A percentile compares a stretch with the other conserved stretches of the same genome.
Conservation (phyloP, 2,329 filamentous ascomycete species). For the Cladorrhinum sp. region DNA sequence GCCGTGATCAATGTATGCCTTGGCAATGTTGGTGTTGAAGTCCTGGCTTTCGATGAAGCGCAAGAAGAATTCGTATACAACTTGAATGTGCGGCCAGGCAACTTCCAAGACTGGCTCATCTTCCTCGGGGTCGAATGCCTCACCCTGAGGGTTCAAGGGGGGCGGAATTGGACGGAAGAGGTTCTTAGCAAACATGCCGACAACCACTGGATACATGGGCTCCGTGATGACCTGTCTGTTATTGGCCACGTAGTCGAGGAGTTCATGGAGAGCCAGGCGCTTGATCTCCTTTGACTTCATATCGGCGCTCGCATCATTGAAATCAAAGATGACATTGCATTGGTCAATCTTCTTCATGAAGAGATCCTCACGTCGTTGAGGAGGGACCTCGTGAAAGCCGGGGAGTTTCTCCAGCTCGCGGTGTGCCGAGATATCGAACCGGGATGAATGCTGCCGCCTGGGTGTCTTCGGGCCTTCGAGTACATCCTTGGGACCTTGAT, state of each 20-base stretch:
- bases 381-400: conserved; percentile 95
- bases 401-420: conserved; percentile 95
- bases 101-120: conserved; percentile 97
- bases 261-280: conserved; percentile 87
- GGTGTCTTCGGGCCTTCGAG: conserved; percentile 93
- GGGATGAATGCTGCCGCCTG: conserved; percentile 93
- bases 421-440: conserved; percentile 96
- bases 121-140: conserved; percentile 97
- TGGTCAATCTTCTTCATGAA: conserved; percentile 99
- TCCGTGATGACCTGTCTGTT: conserved; percentile 98
- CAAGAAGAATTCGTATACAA: conserved; percentile 99
- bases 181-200: conserved; percentile 99
- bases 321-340: conserved; percentile 99
- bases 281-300: conserved; percentile 99
- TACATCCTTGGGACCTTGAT: conserved; percentile 93
- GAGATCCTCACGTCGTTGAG: conserved; percentile 88
- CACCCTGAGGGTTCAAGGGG: conserved; percentile 94
- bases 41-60: conserved; percentile 99
- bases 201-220: conserved; percentile 96
- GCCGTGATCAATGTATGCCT: conserved; percentile 96
- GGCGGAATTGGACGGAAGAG: conserved; percentile 95
- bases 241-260: conserved; percentile 97
- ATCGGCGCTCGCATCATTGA: conserved; percentile 95
- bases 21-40: conserved; percentile 99
- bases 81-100: conserved; percentile 98